A percentile compares a stretch with the other conserved stretches of the same genome.
These are phyloP conservation scores for Yamadazyma atlantica DNA, from an alignment of 1,139 yeast genomes.

Conservation along the genomic window DNA sequence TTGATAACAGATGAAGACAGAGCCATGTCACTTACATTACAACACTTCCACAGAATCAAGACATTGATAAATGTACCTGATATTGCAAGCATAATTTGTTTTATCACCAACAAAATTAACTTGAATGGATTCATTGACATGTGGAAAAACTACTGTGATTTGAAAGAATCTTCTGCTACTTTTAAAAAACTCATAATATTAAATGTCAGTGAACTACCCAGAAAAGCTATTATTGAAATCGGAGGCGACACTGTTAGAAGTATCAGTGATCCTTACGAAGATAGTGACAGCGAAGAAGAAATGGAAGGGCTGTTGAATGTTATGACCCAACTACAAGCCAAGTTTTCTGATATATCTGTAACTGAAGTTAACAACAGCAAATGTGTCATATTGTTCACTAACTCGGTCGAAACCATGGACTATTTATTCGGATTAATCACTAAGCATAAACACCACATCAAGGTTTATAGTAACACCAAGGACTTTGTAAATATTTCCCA, in stretches of 20 bases:
- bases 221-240: slow-evolving; percentile 76
- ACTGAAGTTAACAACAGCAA: slow-evolving; percentile 9
- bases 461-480: slow-evolving; percentile 9
- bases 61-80: slow-evolving; percentile 46
- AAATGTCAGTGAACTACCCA: slow-evolving; percentile 64
- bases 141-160: slow-evolving; percentile 38
- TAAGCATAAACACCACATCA: slow-evolving; percentile 3
- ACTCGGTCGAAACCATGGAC: slow-evolving; percentile 11
- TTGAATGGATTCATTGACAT: slow-evolving; percentile 29
- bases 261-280: slow-evolving; percentile 37
- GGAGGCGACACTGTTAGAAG: slow-evolving; percentile 55
- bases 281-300: slow-evolving; percentile 40
- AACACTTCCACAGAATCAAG: slow-evolving; percentile 70
- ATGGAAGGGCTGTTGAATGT: slow-evolving; percentile 14
- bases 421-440: slow-evolving; percentile 9
- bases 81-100: slow-evolving; percentile 55
- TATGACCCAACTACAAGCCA: slow-evolving; percentile 1
- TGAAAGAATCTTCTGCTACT: slow-evolving; percentile 12
- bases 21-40: slow-evolving; percentile 54
- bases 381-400: slow-evolving; percentile 7
- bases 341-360: slow-evolving; percentile 4
- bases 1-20: slow-evolving; percentile 23
- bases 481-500: slow-evolving; percentile 1
- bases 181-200: slow-evolving; percentile 46
- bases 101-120: slow-evolving; percentile 36